Evolutionary conservation across 176 grass and related monocot genomes (phyloP), one percentile per base, ranked within the genome.

Genomic region (Puccinellia tenuiflora): DNA sequence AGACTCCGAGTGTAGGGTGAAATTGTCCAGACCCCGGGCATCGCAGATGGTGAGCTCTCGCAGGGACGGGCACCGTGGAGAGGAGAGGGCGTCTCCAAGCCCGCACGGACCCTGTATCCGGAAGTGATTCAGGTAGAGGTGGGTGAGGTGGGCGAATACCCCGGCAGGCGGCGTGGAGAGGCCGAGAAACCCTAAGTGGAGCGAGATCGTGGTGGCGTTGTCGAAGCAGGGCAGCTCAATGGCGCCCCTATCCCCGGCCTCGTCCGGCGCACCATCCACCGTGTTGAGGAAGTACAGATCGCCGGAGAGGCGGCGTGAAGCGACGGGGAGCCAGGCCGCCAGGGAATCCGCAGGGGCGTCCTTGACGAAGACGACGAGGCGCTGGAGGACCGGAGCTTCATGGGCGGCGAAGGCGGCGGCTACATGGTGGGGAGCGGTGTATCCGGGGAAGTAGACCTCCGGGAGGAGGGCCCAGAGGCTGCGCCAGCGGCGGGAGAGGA

Each of bases 401-500:
- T 51, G 60, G 38, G 61, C 20, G 13, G 28, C 43, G 4, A 52
- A 60, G 14, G 34, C 79, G 6, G 6, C 24, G 38, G 59, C 21
- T 40, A 87, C 56, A 39, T 12, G 72, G 79, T 20, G 7, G 28
- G 21, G 20, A 5, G 42, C 70, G 25, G 70, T 73, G 70, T 73
- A 28, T 28, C 40, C 70, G 42, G 70, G 14, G 43, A 73, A 73
- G 43, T 73, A 11, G 70, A 73, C 0, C 3, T 50, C 25, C 45
- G 47, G 79, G 72, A 87, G 73, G 73, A 83, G 63, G 10, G 1
- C 4, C 79, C 62, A 82, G 11, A 69, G 7, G 61, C 10, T 40
- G 79, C 50, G 72, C 79, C 72, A 87, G n/a, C 72, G 72, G 62
- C 28, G 62, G 50, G 85, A 82, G 61, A 87, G 79, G 60, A 82